These are phyloP conservation scores for Psidium friedrichsthalianum DNA, from an alignment of 345 rosid species.

Conservation along the genomic window DNA sequence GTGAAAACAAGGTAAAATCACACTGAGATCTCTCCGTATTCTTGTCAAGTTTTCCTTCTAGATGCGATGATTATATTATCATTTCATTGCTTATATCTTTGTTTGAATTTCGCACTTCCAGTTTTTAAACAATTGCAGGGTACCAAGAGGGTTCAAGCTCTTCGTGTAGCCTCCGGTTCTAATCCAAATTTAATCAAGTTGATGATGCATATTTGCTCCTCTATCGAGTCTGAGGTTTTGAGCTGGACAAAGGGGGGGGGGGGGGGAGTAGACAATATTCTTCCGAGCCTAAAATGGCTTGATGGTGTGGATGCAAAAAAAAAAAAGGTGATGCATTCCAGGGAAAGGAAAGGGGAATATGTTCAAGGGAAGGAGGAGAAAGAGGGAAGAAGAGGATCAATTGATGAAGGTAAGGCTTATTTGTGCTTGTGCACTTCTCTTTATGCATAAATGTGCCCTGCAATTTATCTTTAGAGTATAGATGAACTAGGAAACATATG, in stretches of 20 bases:
- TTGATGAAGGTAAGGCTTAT: too few relatives aligned
- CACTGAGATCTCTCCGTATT: not conserved
- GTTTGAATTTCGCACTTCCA: not conserved
- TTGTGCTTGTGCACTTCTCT: too few relatives aligned
- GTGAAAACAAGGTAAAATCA: not conserved
- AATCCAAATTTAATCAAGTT: not conserved
- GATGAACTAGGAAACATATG: too few relatives aligned
- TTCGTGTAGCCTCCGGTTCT: not conserved
- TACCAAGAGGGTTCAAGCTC: too few relatives aligned
- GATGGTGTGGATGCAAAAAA: not conserved
- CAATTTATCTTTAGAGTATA: too few relatives aligned
- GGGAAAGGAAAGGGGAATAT: too few relatives aligned
- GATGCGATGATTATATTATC: not conserved
- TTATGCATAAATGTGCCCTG: too few relatives aligned
- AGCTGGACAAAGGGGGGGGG: not conserved
- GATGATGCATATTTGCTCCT: not conserved
- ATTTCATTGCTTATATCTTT: not conserved
- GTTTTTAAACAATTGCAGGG: not conserved
- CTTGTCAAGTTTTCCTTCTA: not conserved
- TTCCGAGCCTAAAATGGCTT: not conserved
- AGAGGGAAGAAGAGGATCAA: too few relatives aligned
- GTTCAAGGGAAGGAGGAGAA: too few relatives aligned
- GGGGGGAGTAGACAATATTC: not conserved
- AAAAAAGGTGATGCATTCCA: not conserved
- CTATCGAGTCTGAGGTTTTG: not conserved